A percentile compares a stretch with the other conserved stretches of the same genome.
phyloP scores from a whole-genome alignment of 345 rosid species.

The Cardamine chenopodiifolia region DNA sequence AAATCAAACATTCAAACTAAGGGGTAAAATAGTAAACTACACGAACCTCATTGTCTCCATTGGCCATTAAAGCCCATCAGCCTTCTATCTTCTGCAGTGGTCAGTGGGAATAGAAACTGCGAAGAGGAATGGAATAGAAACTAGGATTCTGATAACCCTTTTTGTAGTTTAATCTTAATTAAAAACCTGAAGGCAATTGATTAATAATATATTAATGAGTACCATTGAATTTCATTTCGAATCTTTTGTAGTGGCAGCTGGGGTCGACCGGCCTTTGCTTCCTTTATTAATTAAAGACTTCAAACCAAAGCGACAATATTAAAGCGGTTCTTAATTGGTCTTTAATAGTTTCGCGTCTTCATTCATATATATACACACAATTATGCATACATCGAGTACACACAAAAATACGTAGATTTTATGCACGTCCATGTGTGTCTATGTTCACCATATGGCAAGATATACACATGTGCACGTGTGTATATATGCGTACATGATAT shows the following conservation, averaged over 20 bases:
- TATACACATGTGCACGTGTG: constrained; percentile 5
- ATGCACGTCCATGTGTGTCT: constrained; percentile 23
- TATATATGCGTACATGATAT: neutral
- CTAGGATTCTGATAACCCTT: constrained; percentile 54
- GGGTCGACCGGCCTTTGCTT: constrained; percentile 39
- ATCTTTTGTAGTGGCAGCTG: constrained; percentile 58
- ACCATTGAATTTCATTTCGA: constrained; percentile 36
- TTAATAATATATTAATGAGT: neutral
- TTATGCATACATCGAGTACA: neutral
- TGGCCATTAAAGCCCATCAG: constrained; percentile 28
- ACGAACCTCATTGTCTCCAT: neutral
- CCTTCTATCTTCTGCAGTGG: constrained; percentile 48
- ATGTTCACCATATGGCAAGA: constrained; percentile 21
- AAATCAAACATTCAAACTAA: neutral
- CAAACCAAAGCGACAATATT: constrained; percentile 35
- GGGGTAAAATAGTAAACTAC: constrained; percentile 6
- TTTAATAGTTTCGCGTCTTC: constrained; percentile 17
- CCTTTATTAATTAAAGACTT: constrained; percentile 32
- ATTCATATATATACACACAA: constrained; percentile 15
- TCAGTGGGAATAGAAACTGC: constrained; percentile 94
- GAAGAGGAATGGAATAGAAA: constrained; percentile 91
- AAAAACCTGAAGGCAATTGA: constrained; percentile 34
- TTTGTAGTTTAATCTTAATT: constrained; percentile 44
- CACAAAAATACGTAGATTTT: constrained; percentile 7
- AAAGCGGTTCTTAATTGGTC: constrained; percentile 23